phyloP scores from a whole-genome alignment of 2,329 filamentous ascomycete genomes.

The Talaromyces sp. region DNA sequence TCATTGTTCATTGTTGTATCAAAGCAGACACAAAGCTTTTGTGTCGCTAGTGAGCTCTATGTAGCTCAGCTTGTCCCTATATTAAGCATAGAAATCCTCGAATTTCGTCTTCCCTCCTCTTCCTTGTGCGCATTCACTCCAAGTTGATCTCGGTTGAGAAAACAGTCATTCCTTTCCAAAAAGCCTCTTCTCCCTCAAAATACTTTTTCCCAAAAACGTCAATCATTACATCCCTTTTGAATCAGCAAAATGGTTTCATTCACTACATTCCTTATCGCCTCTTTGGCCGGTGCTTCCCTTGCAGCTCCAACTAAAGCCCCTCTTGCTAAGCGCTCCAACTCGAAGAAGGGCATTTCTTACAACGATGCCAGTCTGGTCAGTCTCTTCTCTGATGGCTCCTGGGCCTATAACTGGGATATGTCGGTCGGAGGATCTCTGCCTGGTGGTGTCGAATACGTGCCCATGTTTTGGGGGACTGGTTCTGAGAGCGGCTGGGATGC shows the following conservation, averaged over 20 bases:
- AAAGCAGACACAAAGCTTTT: not conserved
- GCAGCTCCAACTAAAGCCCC: constrained; percentile 21
- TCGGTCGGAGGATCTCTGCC: constrained; percentile 26
- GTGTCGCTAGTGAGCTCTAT: not conserved
- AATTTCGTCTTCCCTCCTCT: not conserved
- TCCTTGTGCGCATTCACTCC: not conserved
- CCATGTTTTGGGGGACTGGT: constrained; percentile 42
- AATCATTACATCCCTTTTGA: not conserved
- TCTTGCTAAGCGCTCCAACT: constrained; percentile 23
- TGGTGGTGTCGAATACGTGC: constrained; percentile 37
- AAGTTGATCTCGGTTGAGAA: not conserved
- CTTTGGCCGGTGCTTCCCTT: constrained; percentile 27
- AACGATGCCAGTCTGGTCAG: constrained; percentile 31
- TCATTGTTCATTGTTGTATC: not conserved
- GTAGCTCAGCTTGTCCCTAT: not conserved
- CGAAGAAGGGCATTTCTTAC: constrained; percentile 27
- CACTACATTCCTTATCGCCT: constrained; percentile 6
- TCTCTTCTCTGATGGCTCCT: constrained; percentile 31
- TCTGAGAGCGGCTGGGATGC: constrained; percentile 31
- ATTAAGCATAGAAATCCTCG: not conserved
- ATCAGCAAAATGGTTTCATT: constrained; percentile 3
- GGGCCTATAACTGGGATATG: constrained; percentile 45
- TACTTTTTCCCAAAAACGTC: not conserved
- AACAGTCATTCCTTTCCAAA: not conserved
- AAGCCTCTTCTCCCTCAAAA: not conserved